Evolutionary conservation across 352 stramenopile species (phyloP).

Genomic region (Albugo laibachii): DNA sequence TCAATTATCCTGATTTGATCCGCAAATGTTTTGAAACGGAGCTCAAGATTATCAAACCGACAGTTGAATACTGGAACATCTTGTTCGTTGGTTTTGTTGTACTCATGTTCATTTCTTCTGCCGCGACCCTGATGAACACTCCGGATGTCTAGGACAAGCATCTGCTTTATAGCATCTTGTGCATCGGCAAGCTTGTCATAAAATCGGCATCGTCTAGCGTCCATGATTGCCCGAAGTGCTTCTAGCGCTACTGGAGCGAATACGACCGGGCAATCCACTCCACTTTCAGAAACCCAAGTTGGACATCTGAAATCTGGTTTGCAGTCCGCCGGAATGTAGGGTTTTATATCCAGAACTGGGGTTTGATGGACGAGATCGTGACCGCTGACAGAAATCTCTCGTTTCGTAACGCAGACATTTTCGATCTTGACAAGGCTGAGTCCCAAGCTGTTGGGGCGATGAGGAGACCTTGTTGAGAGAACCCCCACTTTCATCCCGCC

Average conservation of each 20-base stretch:
- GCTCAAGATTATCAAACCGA: slow-evolving; percentile 51
- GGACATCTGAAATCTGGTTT: slow-evolving; percentile 32
- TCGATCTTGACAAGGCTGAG: slow-evolving; percentile 84
- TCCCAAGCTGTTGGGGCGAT: slow-evolving; percentile 91
- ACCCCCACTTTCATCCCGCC: slow-evolving; percentile 80
- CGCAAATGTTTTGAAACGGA: slow-evolving; percentile 55
- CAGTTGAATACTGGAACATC: slow-evolving; percentile 22
- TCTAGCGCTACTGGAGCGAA: slow-evolving; percentile 23
- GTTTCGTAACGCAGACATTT: slow-evolving; percentile 26
- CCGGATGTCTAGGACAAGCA: slow-evolving; percentile 67
- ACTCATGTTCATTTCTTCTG: slow-evolving; percentile 11
- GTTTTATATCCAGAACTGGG: slow-evolving; percentile 96
- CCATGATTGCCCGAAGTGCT: slow-evolving; percentile 20
- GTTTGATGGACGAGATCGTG: slow-evolving; percentile 93
- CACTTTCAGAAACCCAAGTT: slow-evolving; percentile 43
- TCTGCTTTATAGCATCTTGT: slow-evolving; percentile 42
- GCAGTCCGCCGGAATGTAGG: slow-evolving; percentile 85
- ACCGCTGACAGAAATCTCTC: slow-evolving; percentile 78
- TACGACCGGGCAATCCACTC: slow-evolving; percentile 20
- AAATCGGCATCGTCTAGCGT: slow-evolving; percentile 28
- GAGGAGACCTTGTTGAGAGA: slow-evolving; percentile 92
- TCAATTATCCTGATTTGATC: slow-evolving; percentile 16
- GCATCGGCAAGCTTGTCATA: slow-evolving; percentile 36
- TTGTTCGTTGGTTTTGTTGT: slow-evolving; percentile 10
- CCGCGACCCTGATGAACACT: slow-evolving; percentile 63